Percentiles rank a stretch among this genome's conserved stretches.
Conservation (phyloP, 148 eudicot genomes). For the Chenopodium suecicum region DNA sequence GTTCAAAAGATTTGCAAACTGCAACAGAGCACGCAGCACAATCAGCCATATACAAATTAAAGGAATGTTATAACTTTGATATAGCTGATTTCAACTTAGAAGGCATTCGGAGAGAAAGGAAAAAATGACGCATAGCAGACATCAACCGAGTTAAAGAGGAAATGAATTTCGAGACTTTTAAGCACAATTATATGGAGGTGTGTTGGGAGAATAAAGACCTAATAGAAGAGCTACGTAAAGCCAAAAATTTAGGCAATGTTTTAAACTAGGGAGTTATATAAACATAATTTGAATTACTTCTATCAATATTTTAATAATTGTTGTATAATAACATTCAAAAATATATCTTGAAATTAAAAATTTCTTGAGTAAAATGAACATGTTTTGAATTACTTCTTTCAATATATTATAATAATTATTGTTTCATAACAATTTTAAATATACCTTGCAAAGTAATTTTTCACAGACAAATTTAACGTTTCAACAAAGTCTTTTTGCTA, state of each 20-base stretch:
- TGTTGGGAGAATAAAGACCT: background rate
- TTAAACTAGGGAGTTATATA: no score
- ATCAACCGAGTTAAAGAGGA: background rate
- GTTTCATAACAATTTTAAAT: background rate
- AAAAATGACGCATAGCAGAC: slow-evolving; percentile 12
- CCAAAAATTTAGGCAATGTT: background rate
- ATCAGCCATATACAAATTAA: background rate
- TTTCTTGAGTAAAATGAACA: no score
- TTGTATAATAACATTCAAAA: no score
- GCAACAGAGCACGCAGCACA: slow-evolving; percentile 6
- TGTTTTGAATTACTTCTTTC: no score
- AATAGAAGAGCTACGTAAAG: background rate
- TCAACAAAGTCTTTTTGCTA: no score
- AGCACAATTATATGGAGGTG: background rate
- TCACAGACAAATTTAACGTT: no score
- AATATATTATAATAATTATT: no score
- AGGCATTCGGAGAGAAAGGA: background rate
- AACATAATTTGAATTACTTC: background rate
- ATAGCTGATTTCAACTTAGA: slow-evolving; percentile 5
- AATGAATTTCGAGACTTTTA: background rate
- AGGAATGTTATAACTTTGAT: background rate
- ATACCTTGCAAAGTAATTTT: no score
- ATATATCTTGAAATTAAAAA: background rate
- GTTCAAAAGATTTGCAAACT: background rate
- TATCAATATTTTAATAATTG: background rate